Evolutionary conservation across 2,329 filamentous ascomycete species (phyloP).

Genomic region (Colletotrichum theobromicola): DNA sequence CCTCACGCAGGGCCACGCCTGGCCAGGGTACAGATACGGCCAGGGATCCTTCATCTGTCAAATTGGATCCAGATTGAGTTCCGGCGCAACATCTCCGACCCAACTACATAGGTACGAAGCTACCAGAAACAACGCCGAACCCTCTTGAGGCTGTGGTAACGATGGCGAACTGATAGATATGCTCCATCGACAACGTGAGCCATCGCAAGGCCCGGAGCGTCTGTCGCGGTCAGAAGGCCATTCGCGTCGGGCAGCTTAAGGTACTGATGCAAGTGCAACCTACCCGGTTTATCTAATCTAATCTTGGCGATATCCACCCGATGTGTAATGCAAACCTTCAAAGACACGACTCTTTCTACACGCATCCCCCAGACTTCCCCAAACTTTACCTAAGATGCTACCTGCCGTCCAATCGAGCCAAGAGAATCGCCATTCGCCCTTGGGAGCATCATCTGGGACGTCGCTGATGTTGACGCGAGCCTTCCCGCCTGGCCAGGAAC

Average conservation of each 20-base stretch:
- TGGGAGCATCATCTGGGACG: not conserved
- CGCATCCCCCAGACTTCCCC: not conserved
- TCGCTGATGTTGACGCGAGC: not conserved
- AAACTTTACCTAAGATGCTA: not conserved
- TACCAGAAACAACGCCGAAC: not conserved
- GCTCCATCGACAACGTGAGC: not conserved
- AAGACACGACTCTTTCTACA: not conserved
- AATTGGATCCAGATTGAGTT: not conserved
- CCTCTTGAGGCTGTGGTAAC: not conserved
- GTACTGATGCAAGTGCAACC: not conserved
- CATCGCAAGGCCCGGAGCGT: not conserved
- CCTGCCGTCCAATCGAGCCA: not conserved
- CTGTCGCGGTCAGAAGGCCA: not conserved
- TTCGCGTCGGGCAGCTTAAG: not conserved
- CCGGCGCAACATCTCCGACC: constrained; percentile 9
- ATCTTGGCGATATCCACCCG: constrained; percentile 9
- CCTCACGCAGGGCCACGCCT: not conserved
- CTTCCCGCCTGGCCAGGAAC: not conserved
- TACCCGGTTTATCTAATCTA: constrained; percentile 16
- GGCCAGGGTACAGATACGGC: not conserved
- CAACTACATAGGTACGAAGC: not conserved
- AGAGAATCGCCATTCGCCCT: not conserved
- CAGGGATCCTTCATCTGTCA: not conserved
- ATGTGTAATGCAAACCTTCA: constrained; percentile 4
- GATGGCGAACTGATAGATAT: not conserved